Evolutionary conservation across 2,329 filamentous ascomycete genomes (phyloP).

Genomic region (Fulvia fulva): DNA sequence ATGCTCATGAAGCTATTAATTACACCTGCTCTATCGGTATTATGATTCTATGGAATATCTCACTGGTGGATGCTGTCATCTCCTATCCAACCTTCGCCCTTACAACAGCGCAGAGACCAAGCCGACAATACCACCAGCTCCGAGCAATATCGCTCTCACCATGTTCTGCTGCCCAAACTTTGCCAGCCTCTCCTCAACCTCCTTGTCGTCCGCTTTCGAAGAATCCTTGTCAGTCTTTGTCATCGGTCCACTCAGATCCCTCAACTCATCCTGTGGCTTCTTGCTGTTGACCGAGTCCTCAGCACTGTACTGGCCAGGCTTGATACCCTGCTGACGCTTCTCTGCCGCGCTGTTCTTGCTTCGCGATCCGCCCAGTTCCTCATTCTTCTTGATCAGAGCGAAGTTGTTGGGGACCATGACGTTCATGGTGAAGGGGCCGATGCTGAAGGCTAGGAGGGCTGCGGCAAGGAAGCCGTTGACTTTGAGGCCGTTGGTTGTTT

Average conservation of each 20-base stretch:
- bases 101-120: constrained; percentile 18
- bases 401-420: constrained; percentile 30
- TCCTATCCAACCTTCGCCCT: neutral
- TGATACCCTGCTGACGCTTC: constrained; percentile 7
- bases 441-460: constrained; percentile 20
- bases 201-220: constrained; percentile 36
- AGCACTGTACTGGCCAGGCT: constrained; percentile 19
- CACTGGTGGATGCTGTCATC: neutral
- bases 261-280: constrained; percentile 18
- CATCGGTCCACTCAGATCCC: constrained; percentile 26
- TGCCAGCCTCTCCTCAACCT: constrained; percentile 37
- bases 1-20: neutral
- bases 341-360: constrained; percentile 19
- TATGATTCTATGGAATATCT: neutral
- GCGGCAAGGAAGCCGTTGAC: constrained; percentile 23
- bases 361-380: constrained; percentile 22
- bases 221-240: constrained; percentile 34
- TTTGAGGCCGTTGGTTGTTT: constrained; percentile 16
- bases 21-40: neutral
- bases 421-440: constrained; percentile 22
- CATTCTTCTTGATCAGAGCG: constrained; percentile 28
- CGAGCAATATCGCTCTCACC: constrained; percentile 24
- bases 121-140: constrained; percentile 25
- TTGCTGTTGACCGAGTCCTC: constrained; percentile 25
- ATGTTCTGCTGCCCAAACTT: constrained; percentile 28